These are phyloP conservation scores for Fusarium sp. DNA, from an alignment of 2,329 filamentous ascomycete species.

Conservation along the genomic window DNA sequence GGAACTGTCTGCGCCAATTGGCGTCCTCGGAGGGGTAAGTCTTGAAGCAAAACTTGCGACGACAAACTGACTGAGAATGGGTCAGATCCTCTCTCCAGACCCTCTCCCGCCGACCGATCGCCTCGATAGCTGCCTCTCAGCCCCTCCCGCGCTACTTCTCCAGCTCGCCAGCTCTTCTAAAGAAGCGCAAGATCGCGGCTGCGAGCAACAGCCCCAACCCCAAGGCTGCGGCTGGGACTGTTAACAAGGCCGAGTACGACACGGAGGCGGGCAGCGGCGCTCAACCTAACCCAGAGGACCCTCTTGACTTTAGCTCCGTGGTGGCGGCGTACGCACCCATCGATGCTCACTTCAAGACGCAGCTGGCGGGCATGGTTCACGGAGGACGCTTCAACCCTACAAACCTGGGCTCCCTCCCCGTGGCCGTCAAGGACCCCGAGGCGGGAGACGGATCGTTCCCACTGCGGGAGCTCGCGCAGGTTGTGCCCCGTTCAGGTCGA, in stretches of 20 bases:
- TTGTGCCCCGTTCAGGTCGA: slow-evolving; percentile 60
- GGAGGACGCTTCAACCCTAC: slow-evolving; percentile 67
- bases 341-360: slow-evolving; percentile 57
- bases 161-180: slow-evolving; percentile 46
- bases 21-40: slow-evolving; percentile 41
- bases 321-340: slow-evolving; percentile 56
- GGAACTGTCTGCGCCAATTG: slow-evolving; percentile 39
- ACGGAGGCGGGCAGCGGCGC: slow-evolving; percentile 28
- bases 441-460: slow-evolving; percentile 54
- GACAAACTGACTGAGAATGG: slow-evolving; percentile 25
- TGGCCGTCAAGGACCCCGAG: slow-evolving; percentile 51
- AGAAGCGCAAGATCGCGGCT: slow-evolving; percentile 55
- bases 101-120: slow-evolving; percentile 23
- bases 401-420: slow-evolving; percentile 58
- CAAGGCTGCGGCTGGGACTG: slow-evolving; percentile 29
- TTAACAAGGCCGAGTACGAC: slow-evolving; percentile 35
- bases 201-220: slow-evolving; percentile 46
- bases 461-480: slow-evolving; percentile 66
- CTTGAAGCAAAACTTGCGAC: background rate
- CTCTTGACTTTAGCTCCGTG: slow-evolving; percentile 63
- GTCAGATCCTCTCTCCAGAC: slow-evolving; percentile 31
- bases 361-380: slow-evolving; percentile 54
- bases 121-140: background rate
- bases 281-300: slow-evolving; percentile 55
- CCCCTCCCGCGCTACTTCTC: slow-evolving; percentile 45